These are phyloP conservation scores for Lactifluus pinguis DNA, from an alignment of 768 basidiomycete genomes.

Conservation along the genomic window DNA sequence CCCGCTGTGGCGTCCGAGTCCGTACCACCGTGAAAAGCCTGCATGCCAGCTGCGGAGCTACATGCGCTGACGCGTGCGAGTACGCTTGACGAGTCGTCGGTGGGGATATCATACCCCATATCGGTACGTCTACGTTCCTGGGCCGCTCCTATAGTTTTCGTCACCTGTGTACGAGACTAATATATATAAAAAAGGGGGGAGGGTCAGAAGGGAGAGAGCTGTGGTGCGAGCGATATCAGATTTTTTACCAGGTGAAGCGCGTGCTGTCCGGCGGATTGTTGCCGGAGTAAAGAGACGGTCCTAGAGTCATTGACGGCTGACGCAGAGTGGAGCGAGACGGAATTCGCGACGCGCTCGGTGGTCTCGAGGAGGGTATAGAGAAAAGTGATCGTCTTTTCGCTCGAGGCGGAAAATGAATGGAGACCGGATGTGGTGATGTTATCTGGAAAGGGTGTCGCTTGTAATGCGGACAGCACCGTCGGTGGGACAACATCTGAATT, in stretches of 20 bases:
- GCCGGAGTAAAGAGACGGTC: slow-evolving; percentile 14
- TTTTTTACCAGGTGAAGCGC: slow-evolving; percentile 11
- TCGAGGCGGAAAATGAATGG: slow-evolving; percentile 10
- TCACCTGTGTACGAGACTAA: slow-evolving; percentile 16
- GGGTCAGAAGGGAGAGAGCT: not conserved
- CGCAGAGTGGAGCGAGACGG: slow-evolving; percentile 8
- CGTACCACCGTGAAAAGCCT: not conserved
- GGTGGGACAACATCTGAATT: not conserved
- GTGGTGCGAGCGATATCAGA: too few species aligned
- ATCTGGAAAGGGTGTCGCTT: slow-evolving; percentile 1
- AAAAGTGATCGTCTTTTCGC: slow-evolving; percentile 8
- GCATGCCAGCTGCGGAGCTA: slow-evolving; percentile 14
- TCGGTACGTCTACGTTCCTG: not conserved
- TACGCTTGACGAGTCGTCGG: not conserved
- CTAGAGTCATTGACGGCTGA: slow-evolving; percentile 12
- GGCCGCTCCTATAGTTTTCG: slow-evolving; percentile 2
- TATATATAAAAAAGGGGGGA: too few species aligned
- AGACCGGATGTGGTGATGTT: not conserved
- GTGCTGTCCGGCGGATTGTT: slow-evolving; percentile 14
- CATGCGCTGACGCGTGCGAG: slow-evolving; percentile 7
- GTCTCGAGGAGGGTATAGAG: slow-evolving; percentile 12
- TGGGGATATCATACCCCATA: slow-evolving; percentile 10
- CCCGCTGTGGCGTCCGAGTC: not conserved
- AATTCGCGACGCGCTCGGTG: slow-evolving; percentile 1
- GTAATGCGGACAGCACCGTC: slow-evolving; percentile 10